A percentile compares a stretch with the other conserved stretches of the same genome.
Evolutionary conservation across 1,284 basidiomycete species (phyloP).

Genomic region (Trichosporon sp.): DNA sequence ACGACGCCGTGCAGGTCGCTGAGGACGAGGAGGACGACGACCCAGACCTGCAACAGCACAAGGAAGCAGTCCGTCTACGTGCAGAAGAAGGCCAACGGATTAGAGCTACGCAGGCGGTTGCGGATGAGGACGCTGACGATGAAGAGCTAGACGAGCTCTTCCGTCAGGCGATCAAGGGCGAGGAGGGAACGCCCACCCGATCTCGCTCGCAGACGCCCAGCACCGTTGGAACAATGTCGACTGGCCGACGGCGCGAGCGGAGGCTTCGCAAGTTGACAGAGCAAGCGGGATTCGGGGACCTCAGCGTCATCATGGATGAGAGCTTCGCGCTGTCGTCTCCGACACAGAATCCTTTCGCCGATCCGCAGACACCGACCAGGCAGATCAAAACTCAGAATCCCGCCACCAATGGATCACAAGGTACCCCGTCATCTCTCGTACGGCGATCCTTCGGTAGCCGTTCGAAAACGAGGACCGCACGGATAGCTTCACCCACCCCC

Average conservation of each 20-base stretch:
- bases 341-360: slow-evolving; percentile 26
- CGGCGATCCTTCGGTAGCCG: slow-evolving; percentile 12
- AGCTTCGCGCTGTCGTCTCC: slow-evolving; percentile 29
- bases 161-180: slow-evolving; percentile 23
- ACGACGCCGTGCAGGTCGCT: slow-evolving; percentile 36
- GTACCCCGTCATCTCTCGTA: slow-evolving; percentile 37
- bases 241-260: slow-evolving; percentile 17
- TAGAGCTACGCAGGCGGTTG: slow-evolving; percentile 36
- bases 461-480: neutral
- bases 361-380: slow-evolving; percentile 31
- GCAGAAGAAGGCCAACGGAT: slow-evolving; percentile 33
- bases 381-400: slow-evolving; percentile 6
- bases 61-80: slow-evolving; percentile 29
- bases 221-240: slow-evolving; percentile 14
- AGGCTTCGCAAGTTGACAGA: slow-evolving; percentile 28
- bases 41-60: slow-evolving; percentile 26
- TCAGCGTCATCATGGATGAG: slow-evolving; percentile 39
- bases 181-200: neutral
- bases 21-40: slow-evolving; percentile 33
- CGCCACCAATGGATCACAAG: neutral
- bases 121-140: slow-evolving; percentile 31
- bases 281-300: slow-evolving; percentile 42
- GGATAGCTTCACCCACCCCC: neutral
- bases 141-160: slow-evolving; percentile 40
- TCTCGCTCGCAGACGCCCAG: neutral